Evolutionary conservation across 2,329 filamentous ascomycete genomes (phyloP).

Genomic region (Alternaria brassicae): DNA sequence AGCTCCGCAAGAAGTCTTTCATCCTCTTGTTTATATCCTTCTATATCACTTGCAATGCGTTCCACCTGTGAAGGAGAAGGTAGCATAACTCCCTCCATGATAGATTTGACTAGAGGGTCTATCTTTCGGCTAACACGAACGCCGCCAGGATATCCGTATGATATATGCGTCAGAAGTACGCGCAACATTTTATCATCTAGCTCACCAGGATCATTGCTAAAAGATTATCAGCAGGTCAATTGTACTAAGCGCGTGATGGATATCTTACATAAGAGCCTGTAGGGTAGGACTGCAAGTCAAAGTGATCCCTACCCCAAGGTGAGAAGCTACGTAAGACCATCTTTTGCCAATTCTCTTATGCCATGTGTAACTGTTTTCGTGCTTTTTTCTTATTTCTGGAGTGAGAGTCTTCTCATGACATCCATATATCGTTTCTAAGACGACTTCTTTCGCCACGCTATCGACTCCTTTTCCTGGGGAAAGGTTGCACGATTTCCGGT

Average conservation of each 20-base stretch:
- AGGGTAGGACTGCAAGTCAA: slow-evolving; percentile 9
- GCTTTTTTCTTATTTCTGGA: neutral
- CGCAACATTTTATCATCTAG: neutral
- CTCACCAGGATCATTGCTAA: slow-evolving; percentile 3
- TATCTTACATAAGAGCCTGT: slow-evolving; percentile 2
- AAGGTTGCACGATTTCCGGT: neutral
- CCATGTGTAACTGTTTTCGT: slow-evolving; percentile 3
- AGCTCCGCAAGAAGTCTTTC: neutral
- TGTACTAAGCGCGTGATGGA: neutral
- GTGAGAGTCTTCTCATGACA: neutral
- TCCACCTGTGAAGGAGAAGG: neutral
- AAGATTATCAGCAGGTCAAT: neutral
- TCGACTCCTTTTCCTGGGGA: neutral
- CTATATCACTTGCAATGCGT: neutral
- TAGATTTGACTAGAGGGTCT: slow-evolving; percentile 3
- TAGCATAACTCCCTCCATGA: neutral
- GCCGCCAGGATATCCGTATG: slow-evolving; percentile 1
- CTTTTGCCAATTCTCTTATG: slow-evolving; percentile 11
- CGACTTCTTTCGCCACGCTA: slow-evolving; percentile 1
- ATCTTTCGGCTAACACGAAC: neutral
- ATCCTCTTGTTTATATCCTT: slow-evolving; percentile 7
- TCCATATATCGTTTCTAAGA: slow-evolving; percentile 11
- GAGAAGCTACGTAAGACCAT: slow-evolving; percentile 9
- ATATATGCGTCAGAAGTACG: slow-evolving; percentile 6
- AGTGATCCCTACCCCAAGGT: slow-evolving; percentile 4